Conservation (phyloP, 108 stramenopile genomes). For the Skeletonema menzelii region DNA sequence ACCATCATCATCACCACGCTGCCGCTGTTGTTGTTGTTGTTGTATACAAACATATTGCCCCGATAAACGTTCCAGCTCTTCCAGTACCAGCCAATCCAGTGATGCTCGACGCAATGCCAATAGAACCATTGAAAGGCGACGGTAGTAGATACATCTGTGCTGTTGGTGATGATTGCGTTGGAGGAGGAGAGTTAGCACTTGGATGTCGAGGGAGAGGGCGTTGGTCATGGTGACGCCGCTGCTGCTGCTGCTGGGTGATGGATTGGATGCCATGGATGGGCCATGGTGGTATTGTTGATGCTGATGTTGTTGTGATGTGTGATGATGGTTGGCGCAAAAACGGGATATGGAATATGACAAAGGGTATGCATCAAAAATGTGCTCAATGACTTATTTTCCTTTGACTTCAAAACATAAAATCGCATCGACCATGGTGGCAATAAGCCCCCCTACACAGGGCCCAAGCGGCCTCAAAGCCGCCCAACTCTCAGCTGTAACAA, state of each 20-base stretch:
- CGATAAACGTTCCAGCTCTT: constrained; percentile 3
- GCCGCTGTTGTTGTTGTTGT: too few relatives aligned
- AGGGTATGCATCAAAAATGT: neutral
- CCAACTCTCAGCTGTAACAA: constrained; percentile 76
- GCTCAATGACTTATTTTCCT: neutral
- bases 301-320: neutral
- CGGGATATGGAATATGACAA: neutral
- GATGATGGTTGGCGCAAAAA: neutral
- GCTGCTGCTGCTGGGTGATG: neutral
- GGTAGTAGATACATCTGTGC: constrained; percentile 68
- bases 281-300: too few relatives aligned
- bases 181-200: constrained; percentile 56
- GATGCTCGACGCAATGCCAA: constrained; percentile 18
- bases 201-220: constrained; percentile 58
- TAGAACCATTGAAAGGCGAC: constrained; percentile 60
- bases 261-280: neutral
- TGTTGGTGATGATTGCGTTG: constrained; percentile 63
- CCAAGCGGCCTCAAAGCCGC: constrained; percentile 57
- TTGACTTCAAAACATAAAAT: neutral
- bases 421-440: neutral
- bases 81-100: constrained; percentile 1
- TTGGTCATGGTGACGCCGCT: neutral
- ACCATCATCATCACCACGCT: too few relatives aligned
- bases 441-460: neutral
- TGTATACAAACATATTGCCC: neutral